Evolutionary conservation across 768 basidiomycete genomes (phyloP).

Genomic region (Tubosaeta brunneosetosa): DNA sequence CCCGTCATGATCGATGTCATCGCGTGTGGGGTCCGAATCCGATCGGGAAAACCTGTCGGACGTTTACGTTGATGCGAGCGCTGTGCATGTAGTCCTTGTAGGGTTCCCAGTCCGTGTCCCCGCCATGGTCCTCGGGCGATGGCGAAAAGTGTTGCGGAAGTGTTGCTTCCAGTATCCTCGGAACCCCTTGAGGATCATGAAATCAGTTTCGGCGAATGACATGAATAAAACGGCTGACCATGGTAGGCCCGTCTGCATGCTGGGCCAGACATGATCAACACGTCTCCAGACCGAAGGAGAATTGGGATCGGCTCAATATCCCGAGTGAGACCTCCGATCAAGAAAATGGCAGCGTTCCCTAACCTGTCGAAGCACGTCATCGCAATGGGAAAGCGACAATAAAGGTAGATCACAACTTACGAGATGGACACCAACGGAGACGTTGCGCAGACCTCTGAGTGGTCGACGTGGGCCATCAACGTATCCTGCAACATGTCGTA

Average conservation of each 20-base stretch:
- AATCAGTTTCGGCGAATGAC: not conserved
- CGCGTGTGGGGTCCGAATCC: slow-evolving; percentile 43
- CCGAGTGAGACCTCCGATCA: slow-evolving; percentile 81
- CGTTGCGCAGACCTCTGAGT: slow-evolving; percentile 89
- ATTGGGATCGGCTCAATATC: slow-evolving; percentile 75
- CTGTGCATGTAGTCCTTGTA: slow-evolving; percentile 62
- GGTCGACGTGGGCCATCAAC: slow-evolving; percentile 97
- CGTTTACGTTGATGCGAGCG: slow-evolving; percentile 87
- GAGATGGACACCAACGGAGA: slow-evolving; percentile 93
- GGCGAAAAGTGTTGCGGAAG: slow-evolving; percentile 56
- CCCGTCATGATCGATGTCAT: slow-evolving; percentile 4
- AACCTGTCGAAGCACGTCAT: slow-evolving; percentile 44
- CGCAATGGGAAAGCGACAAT: not conserved
- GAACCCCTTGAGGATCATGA: slow-evolving; percentile 53
- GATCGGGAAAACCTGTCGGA: slow-evolving; percentile 81
- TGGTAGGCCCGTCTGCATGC: slow-evolving; percentile 86
- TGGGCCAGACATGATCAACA: slow-evolving; percentile 89
- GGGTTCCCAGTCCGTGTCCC: slow-evolving; percentile 47
- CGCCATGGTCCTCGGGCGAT: slow-evolving; percentile 22
- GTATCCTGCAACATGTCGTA: slow-evolving; percentile 52
- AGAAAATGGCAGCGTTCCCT: slow-evolving; percentile 84
- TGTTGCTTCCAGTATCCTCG: slow-evolving; percentile 79
- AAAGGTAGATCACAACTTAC: slow-evolving; percentile 41
- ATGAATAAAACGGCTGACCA: slow-evolving; percentile 44
- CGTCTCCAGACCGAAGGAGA: slow-evolving; percentile 86